Conservation (phyloP, 2,329 filamentous ascomycete species). For the Phoma sp. region DNA sequence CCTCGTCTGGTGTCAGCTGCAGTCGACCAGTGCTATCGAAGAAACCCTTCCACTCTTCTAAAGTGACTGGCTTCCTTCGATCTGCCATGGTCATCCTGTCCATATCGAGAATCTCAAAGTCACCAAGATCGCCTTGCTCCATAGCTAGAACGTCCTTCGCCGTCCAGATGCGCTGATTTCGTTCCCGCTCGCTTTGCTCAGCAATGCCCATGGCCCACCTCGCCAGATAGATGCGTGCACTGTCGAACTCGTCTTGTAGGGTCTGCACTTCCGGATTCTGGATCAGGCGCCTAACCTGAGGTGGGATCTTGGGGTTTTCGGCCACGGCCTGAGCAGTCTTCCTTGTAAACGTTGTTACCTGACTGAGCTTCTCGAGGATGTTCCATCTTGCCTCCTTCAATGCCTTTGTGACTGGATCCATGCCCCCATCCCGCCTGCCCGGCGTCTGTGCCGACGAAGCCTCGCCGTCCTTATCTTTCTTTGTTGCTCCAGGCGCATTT, state of each 20-base stretch:
- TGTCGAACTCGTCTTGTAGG: conserved; percentile 96
- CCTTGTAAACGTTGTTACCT: conserved; percentile 94
- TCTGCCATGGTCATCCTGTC: conserved; percentile 80
- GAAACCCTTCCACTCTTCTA: conserved; percentile 89
- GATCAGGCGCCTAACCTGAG: conserved; percentile 83
- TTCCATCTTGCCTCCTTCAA: conserved; percentile 97
- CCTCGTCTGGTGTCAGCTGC: conserved; percentile 84
- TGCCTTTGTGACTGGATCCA: conserved; percentile 93
- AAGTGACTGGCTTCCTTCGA: conserved; percentile 75
- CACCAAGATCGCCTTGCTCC: conserved; percentile 92
- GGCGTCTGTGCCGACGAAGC: conserved; percentile 35
- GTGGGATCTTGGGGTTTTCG: conserved; percentile 89
- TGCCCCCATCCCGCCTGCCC: conserved; percentile 69
- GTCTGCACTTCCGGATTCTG: conserved; percentile 94
- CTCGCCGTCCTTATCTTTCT: conserved; percentile 44
- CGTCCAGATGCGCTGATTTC: conserved; percentile 88
- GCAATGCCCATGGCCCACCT: conserved; percentile 99
- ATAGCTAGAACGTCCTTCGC: conserved; percentile 90
- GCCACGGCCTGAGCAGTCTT: conserved; percentile 90
- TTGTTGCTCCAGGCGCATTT: conserved; percentile 57
- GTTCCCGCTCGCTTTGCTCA: conserved; percentile 91
- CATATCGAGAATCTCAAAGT: conserved; percentile 90
- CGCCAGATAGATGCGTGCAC: conserved; percentile 89
- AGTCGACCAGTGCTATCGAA: conserved; percentile 83
- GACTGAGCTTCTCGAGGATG: conserved; percentile 94